Base-by-base conservation (phyloP, 1,139 yeast species). In the Pichia sp. region DNA sequence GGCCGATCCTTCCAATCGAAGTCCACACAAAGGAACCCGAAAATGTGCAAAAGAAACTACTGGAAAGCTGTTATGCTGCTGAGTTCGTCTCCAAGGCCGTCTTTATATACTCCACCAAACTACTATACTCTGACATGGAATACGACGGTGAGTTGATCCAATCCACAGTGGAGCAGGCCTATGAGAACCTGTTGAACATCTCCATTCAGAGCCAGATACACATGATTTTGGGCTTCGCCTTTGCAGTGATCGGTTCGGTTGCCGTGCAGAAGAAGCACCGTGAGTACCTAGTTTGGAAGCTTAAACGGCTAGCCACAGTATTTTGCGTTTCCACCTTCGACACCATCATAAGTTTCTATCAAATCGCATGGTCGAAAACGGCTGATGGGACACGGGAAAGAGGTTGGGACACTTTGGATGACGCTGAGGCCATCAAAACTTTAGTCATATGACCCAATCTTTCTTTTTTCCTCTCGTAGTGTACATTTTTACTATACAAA, bases 31-130 rank as follows among this genome's bases (percentile, higher is more conserved):
- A 56, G 8, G 62, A 63, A 31, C 64, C 68, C 5, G 53, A 46
- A 47, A 55, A 58, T 48, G 63, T 67, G 38, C 62, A 59, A 45
- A 57, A 54, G 36, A 56, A 60, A 29, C 48, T 66, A 16, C 36
- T 61, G 54, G 66, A 64, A 45, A 66, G 68, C 56, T 63, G 68
- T 52, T 54, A 59, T 50, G 59, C 58, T 2, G 66, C 65, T 7
- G 60, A 53, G 7, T 58, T 67, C 36, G 58, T 61, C 5, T 55
- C 65, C 13, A 60, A 57, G 29, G 63, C 65, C 4, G 56, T 64
- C 3, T 59, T 48, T 32, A 54, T 66, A 5, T 58, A 59, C 19
- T 50, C 64, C 5, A 57, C 57, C 13, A 64, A 63, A 42, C 34
- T 65, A 16, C 16, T 64, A 3, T 30, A 61, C 32, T 64, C 64